phyloP scores from a whole-genome alignment of 495 filamentous ascomycete species.

The Gamarada debralockiae region DNA sequence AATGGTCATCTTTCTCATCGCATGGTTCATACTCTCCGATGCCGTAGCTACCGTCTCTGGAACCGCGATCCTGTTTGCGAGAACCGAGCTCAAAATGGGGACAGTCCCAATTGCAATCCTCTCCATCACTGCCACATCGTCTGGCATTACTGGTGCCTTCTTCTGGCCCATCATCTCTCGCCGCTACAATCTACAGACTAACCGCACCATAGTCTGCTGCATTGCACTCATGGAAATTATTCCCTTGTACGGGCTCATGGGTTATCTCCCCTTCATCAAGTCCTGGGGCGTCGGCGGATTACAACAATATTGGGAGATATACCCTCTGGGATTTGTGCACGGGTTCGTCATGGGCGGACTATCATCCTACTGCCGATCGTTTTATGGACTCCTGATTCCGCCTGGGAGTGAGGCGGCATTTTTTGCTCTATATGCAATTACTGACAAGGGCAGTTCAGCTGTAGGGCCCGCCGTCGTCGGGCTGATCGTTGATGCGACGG shows the following conservation, averaged over 20 bases:
- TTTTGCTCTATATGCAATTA: constrained; percentile 94
- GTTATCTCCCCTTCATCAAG: constrained; percentile 79
- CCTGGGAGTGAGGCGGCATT: constrained; percentile 93
- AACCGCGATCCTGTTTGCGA: constrained; percentile 92
- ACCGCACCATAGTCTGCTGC: constrained; percentile 84
- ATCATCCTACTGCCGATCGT: constrained; percentile 84
- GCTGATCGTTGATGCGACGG: constrained; percentile 81
- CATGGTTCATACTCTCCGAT: constrained; percentile 94
- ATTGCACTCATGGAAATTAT: constrained; percentile 88
- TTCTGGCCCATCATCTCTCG: constrained; percentile 77
- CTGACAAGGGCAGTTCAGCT: constrained; percentile 92
- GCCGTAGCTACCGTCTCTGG: constrained; percentile 92
- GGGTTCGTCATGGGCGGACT: constrained; percentile 91
- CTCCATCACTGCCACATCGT: constrained; percentile 80
- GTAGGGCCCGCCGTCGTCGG: constrained; percentile 95
- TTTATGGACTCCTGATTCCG: constrained; percentile 87
- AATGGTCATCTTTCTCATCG: constrained; percentile 79
- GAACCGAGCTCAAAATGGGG: constrained; percentile 87
- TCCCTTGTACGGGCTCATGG: constrained; percentile 84
- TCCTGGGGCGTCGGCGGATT: constrained; percentile 74
- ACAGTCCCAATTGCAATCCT: constrained; percentile 85
- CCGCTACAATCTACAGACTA: constrained; percentile 58
- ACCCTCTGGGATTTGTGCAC: constrained; percentile 84
- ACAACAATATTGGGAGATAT: constrained; percentile 95
- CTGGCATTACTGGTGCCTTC: constrained; percentile 83